A percentile compares a stretch with the other conserved stretches of the same genome.
phyloP scores from a whole-genome alignment of 108 stramenopile species.

The Nannochloropsis salina region DNA sequence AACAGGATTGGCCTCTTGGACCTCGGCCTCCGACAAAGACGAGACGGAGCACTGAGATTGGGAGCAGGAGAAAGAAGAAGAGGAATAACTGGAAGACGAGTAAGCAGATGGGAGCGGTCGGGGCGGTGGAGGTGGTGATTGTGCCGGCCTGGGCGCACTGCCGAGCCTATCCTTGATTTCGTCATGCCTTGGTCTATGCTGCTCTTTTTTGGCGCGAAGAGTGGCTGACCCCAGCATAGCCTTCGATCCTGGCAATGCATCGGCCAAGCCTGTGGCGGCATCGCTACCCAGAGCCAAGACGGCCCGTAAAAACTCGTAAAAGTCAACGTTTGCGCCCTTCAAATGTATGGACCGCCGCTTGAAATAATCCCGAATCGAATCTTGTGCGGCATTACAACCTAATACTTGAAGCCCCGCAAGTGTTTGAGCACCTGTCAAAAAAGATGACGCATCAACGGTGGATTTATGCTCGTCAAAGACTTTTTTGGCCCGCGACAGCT shows the following conservation, averaged over 20 bases:
- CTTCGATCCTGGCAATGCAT: neutral
- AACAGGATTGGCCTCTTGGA: neutral
- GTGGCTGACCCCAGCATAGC: too few species aligned
- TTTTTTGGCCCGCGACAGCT: constrained; percentile 19
- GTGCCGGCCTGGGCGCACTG: too few species aligned
- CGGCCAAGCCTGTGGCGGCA: neutral
- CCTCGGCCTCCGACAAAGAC: neutral
- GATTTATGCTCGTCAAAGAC: neutral
- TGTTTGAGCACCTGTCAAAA: neutral
- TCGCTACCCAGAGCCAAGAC: neutral
- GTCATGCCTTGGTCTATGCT: too few species aligned
- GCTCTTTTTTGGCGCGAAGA: too few species aligned
- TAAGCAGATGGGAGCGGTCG: neutral
- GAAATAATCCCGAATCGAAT: neutral
- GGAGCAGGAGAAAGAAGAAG: neutral
- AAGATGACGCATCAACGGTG: neutral
- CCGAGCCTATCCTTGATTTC: too few species aligned
- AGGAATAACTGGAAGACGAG: neutral
- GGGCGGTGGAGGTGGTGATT: neutral
- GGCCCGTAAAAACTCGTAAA: constrained; percentile 7
- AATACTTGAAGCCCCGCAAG: neutral
- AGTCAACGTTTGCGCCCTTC: neutral
- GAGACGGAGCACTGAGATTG: neutral
- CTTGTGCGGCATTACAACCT: neutral
- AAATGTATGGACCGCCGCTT: neutral